phyloP scores from a whole-genome alignment of 805 yeast genomes.

The Metschnikowia corniflorae region DNA sequence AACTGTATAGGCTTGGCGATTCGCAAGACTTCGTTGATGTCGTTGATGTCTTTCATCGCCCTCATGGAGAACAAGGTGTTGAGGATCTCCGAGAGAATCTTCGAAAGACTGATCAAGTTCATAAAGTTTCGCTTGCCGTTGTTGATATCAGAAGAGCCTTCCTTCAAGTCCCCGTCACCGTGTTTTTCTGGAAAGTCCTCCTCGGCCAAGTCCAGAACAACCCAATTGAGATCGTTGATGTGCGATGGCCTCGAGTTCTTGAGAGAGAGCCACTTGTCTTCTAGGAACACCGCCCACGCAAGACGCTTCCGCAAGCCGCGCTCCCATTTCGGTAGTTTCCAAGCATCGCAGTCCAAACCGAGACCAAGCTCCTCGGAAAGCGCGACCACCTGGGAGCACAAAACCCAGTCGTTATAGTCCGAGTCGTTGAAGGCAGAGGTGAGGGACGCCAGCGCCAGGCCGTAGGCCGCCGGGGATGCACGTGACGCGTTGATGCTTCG shows the following conservation, averaged over 20 bases:
- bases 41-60: conserved; percentile 53
- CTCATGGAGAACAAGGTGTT: conserved; percentile 68
- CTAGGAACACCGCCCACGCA: conserved; percentile 94
- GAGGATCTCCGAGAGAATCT: conserved; percentile 67
- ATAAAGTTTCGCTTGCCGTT: conserved; percentile 68
- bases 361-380: conserved; percentile 87
- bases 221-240: conserved; percentile 72
- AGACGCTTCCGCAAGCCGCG: conserved; percentile 79
- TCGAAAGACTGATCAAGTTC: conserved; percentile 61
- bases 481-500: conserved; percentile 14
- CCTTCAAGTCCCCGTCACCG: conserved; percentile 47
- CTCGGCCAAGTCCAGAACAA: conserved; percentile 61
- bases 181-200: conserved; percentile 80
- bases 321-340: conserved; percentile 97
- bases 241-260: conserved; percentile 85
- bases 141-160: conserved; percentile 65
- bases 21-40: conserved; percentile 65
- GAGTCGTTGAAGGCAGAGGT: conserved; percentile 25
- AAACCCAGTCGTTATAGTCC: conserved; percentile 72
- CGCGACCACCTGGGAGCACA: conserved; percentile 83
- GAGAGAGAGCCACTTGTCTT: conserved; percentile 87
- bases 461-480: conserved; percentile 4
- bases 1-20: conserved; percentile 80
- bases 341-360: conserved; percentile 83
- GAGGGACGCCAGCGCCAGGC: conserved; percentile 17